Conservation (phyloP, 306 rosid species). For the Quercus wislizeni region DNA sequence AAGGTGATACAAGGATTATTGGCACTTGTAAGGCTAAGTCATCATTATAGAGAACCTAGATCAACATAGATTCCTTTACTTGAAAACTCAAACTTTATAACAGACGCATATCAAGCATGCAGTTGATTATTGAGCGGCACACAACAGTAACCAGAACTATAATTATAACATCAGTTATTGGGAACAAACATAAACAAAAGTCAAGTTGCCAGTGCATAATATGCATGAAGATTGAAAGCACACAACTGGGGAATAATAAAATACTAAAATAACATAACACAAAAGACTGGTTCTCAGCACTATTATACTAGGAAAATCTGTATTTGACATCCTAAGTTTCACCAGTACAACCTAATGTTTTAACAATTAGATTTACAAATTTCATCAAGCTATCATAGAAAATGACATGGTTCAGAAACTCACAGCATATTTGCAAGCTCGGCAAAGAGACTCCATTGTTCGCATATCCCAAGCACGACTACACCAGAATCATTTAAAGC, state of each 20-base stretch:
- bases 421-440: conserved; percentile 99
- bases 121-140: background rate
- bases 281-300: background rate
- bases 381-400: conserved; percentile 10
- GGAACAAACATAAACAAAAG: conserved; percentile 6
- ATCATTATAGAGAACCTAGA: background rate
- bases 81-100: background rate
- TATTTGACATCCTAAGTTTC: background rate
- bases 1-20: background rate
- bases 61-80: background rate
- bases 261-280: background rate
- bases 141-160: conserved; percentile 26
- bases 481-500: conserved; percentile 26
- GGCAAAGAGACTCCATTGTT: conserved; percentile 99
- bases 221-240: background rate
- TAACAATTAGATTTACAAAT: background rate
- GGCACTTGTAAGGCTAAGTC: background rate
- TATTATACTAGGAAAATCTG: background rate
- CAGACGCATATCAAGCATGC: background rate
- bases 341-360: background rate
- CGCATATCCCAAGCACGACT: conserved; percentile 99
- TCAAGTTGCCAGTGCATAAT: background rate
- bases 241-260: too few species aligned
- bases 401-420: conserved; percentile 39
- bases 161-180: conserved; percentile 10